A percentile compares a stretch with the other conserved stretches of the same genome.
These are phyloP conservation scores for Penicillium rolfsii DNA, from an alignment of 2,329 filamentous ascomycete genomes.

Conservation along the genomic window DNA sequence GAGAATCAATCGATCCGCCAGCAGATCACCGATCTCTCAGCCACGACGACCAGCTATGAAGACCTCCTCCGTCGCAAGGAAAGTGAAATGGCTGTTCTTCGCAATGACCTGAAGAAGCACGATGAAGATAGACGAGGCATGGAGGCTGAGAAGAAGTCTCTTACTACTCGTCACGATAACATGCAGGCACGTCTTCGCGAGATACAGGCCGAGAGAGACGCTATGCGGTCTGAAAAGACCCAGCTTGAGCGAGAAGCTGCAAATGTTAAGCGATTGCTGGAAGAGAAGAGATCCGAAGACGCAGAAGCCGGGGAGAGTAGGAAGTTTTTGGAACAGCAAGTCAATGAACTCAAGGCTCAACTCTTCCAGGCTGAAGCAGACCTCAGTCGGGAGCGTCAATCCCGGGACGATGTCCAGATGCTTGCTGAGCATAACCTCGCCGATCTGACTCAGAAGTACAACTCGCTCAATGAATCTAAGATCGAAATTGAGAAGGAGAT, in stretches of 20 bases:
- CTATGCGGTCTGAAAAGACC: slow-evolving; percentile 78
- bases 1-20: slow-evolving; percentile 84
- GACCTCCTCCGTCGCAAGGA: slow-evolving; percentile 92
- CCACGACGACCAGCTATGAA: slow-evolving; percentile 92
- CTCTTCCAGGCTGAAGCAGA: slow-evolving; percentile 85
- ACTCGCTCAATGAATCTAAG: slow-evolving; percentile 87
- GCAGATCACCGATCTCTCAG: slow-evolving; percentile 82
- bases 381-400: slow-evolving; percentile 87
- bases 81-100: slow-evolving; percentile 83
- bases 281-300: slow-evolving; percentile 88
- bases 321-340: slow-evolving; percentile 82
- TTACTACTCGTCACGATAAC: slow-evolving; percentile 77
- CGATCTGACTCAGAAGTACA: slow-evolving; percentile 80
- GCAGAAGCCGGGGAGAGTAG: slow-evolving; percentile 79
- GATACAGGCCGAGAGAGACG: slow-evolving; percentile 83
- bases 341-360: slow-evolving; percentile 82
- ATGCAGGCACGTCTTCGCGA: slow-evolving; percentile 76
- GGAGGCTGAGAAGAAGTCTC: slow-evolving; percentile 73
- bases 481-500: slow-evolving; percentile 98
- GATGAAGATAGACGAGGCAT: slow-evolving; percentile 78
- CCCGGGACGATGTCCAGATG: slow-evolving; percentile 87
- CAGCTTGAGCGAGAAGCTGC: slow-evolving; percentile 86
- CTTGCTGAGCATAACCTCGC: slow-evolving; percentile 87
- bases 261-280: slow-evolving; percentile 82
- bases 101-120: slow-evolving; percentile 79